Evolutionary conservation across 257 asterid genomes (phyloP).

Genomic region (Handroanthus guayacan): DNA sequence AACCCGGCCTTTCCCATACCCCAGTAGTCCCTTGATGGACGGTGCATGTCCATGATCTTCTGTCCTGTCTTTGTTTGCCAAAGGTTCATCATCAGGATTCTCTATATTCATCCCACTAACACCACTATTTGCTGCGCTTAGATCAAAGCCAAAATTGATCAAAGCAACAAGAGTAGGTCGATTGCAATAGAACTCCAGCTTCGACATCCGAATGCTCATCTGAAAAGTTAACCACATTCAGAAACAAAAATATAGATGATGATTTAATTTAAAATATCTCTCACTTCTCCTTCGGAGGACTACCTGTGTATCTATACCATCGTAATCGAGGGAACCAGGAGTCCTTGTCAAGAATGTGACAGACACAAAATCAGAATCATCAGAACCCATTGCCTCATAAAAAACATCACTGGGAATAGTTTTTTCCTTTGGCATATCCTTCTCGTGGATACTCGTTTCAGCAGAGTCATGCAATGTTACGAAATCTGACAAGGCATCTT

Average conservation of each 20-base stretch:
- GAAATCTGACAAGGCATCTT: conserved; percentile 91
- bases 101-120: conserved; percentile 38
- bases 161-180: conserved; percentile 97
- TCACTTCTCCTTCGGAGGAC: conserved; percentile 36
- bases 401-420: conserved; percentile 63
- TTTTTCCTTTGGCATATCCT: conserved; percentile 58
- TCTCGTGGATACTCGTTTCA: conserved; percentile 64
- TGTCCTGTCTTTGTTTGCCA: conserved; percentile 58
- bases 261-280: conserved; percentile 21
- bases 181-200: conserved; percentile 93
- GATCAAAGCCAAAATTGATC: conserved; percentile 78
- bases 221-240: conserved; percentile 50
- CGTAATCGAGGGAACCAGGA: conserved; percentile 84
- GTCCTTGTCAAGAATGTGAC: conserved; percentile 68
- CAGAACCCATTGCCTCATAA: conserved; percentile 85
- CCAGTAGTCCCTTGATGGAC: conserved; percentile 83
- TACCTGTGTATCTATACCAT: conserved; percentile 98
- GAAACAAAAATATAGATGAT: conserved; percentile 35
- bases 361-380: conserved; percentile 95
- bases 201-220: conserved; percentile 98
- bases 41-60: conserved; percentile 68
- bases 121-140: conserved; percentile 59
- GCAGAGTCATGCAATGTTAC: conserved; percentile 65
- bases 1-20: conserved; percentile 90
- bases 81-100: conserved; percentile 50